These are phyloP conservation scores for Thermothelomyces thermophilus DNA, from an alignment of 2,329 filamentous ascomycete species.

Conservation along the genomic window DNA sequence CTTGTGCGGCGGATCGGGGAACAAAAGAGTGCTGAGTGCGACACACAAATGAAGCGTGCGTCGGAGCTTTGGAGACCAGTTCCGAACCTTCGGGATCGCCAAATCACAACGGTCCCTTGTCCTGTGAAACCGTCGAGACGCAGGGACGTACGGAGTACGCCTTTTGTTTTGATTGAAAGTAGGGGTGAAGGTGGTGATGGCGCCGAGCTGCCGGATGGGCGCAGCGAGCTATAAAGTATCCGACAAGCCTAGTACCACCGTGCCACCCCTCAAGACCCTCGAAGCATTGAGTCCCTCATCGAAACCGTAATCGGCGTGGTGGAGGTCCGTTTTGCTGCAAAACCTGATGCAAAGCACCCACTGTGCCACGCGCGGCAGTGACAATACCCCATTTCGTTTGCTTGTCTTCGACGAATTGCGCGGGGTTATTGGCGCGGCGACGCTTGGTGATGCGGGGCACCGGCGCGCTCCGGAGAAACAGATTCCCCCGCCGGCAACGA, in stretches of 20 bases:
- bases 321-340: neutral
- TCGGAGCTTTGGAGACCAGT: neutral
- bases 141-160: neutral
- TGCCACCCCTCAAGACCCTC: neutral
- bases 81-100: constrained; percentile 1
- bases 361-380: constrained; percentile 12
- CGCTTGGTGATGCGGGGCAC: neutral
- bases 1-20: neutral
- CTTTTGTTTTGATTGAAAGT: too few relatives aligned
- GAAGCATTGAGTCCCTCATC: neutral
- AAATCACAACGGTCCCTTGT: neutral
- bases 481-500: constrained; percentile 13
- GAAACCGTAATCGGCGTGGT: neutral
- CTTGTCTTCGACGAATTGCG: neutral
- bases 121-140: neutral
- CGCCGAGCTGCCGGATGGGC: neutral
- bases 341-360: constrained; percentile 1
- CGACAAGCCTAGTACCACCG: too few relatives aligned
- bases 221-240: neutral
- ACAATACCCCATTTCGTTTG: neutral
- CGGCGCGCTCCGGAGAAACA: constrained; percentile 12
- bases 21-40: neutral
- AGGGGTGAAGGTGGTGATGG: neutral
- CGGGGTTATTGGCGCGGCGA: constrained; percentile 6
- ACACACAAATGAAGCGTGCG: neutral